Base-by-base conservation (phyloP, 495 filamentous ascomycete species). In the Xylaria bambusicola region DNA sequence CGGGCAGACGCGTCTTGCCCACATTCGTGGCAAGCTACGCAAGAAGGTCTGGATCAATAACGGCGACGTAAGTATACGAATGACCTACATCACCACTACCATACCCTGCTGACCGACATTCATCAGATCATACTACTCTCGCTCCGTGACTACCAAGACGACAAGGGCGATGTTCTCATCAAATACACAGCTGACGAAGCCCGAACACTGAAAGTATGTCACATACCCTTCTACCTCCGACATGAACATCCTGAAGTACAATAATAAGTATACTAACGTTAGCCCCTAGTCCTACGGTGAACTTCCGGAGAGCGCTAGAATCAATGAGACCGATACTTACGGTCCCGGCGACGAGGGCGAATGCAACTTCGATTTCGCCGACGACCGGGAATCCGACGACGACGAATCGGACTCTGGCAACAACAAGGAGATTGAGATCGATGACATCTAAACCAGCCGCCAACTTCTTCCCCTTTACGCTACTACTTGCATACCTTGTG, bases 31-130 rank as follows among this genome's bases (percentile, higher is more conserved):
- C 77, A 98, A 98, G 77, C 87, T 98, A 53, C 87, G 95, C 67
- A 98, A 98, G 84, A 98, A 98, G 82, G 83, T 86, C 72, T 95
- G 91, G 91, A 98, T 96, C 85, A 98, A 97, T 82, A 91, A 96
- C 78, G 93, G 94, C 75, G 94, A 98, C 18, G 57, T 60, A 26
- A 60, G 57, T 18, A 38, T 21, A 31, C 12, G 3, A 12, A 24
- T 12, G 29, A n/a, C 71, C 23, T n/a, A n/a, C 1, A 13, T 46
- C 17, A 8, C 5, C n/a, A 5, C 33, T 10, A 1, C 21, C 2
- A 1, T 18, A 2, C 0, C 13, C 6, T 47, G 40, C 49, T 60
- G 6, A 60, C 20, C 52, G 1, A 33, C 17, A n/a, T 12, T n/a
- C 7, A 21, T n/a, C 18, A 60, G 58, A 98, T 98, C 75, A 97